Evolutionary conservation across 805 yeast species (phyloP).

Genomic region (Saturnispora dispora): DNA sequence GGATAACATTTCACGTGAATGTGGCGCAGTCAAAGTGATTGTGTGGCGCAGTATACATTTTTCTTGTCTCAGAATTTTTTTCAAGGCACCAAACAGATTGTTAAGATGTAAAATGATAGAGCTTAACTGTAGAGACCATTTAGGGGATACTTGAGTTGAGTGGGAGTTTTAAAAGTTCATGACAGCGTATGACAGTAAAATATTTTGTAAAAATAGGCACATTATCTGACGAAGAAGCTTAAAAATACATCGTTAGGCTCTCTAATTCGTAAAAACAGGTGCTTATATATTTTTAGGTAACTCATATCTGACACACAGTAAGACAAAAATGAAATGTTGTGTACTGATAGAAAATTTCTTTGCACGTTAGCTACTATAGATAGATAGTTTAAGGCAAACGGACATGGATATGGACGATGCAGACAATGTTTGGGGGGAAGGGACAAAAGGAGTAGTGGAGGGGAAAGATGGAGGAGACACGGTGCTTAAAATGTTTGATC

Average conservation of each 20-base stretch:
- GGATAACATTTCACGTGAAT: no score
- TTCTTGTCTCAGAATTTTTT: background rate
- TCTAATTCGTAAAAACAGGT: background rate
- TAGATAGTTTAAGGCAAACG: background rate
- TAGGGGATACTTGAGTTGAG: no score
- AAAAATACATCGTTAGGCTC: background rate
- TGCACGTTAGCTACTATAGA: background rate
- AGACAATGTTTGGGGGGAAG: no score
- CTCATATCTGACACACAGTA: background rate
- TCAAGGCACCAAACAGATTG: background rate
- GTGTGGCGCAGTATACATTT: background rate
- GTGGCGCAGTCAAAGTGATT: no score
- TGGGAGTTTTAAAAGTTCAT: no score
- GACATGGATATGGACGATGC: background rate
- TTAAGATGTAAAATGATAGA: no score
- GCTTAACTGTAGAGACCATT: background rate
- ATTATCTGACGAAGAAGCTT: background rate
- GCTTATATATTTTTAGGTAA: background rate
- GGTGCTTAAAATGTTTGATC: background rate
- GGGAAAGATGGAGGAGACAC: background rate
- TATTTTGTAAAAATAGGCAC: background rate
- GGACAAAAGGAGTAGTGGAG: background rate
- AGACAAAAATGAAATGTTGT: background rate
- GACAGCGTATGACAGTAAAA: no score
- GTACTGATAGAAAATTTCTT: background rate